Conservation (phyloP, 1,139 yeast species). For the Candida mesenterica region DNA sequence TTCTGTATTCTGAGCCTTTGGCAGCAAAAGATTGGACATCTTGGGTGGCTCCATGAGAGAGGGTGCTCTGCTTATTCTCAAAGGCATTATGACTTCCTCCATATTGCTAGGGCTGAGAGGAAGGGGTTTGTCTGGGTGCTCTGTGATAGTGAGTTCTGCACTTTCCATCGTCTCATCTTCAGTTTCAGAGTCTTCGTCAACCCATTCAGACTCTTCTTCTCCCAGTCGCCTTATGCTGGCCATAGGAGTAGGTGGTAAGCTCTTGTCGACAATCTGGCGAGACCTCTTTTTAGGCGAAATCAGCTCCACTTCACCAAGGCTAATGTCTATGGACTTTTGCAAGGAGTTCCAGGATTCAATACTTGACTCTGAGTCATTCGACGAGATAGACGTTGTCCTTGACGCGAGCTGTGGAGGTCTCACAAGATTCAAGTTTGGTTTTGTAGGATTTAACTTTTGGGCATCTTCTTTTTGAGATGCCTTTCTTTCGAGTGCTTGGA, state of each 20-base stretch:
- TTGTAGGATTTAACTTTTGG: no score
- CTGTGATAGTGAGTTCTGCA: neutral
- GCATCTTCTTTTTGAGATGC: neutral
- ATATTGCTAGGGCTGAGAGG: no score
- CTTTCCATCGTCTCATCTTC: conserved; percentile 10
- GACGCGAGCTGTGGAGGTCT: neutral
- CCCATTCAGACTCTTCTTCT: conserved; percentile 7
- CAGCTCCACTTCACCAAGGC: conserved; percentile 11
- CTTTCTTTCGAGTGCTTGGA: neutral
- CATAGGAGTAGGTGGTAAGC: conserved; percentile 9
- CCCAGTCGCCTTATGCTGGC: conserved; percentile 1
- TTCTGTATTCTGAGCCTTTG: no score
- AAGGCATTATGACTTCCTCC: conserved; percentile 8
- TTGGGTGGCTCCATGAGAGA: conserved; percentile 5
- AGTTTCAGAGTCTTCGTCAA: conserved; percentile 6
- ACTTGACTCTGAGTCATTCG: conserved; percentile 12
- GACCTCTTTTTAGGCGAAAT: neutral
- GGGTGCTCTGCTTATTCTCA: conserved; percentile 12
- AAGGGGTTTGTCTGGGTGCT: neutral
- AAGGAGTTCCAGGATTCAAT: conserved; percentile 35
- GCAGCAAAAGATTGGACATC: neutral
- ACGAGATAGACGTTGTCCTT: conserved; percentile 10
- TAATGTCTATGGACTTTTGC: conserved; percentile 34
- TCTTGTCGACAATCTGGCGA: conserved; percentile 4
- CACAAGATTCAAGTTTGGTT: neutral